Percentiles rank a stretch among this genome's conserved stretches.
Conservation (phyloP, 805 yeast genomes). For the Monosporozyma unispora region DNA sequence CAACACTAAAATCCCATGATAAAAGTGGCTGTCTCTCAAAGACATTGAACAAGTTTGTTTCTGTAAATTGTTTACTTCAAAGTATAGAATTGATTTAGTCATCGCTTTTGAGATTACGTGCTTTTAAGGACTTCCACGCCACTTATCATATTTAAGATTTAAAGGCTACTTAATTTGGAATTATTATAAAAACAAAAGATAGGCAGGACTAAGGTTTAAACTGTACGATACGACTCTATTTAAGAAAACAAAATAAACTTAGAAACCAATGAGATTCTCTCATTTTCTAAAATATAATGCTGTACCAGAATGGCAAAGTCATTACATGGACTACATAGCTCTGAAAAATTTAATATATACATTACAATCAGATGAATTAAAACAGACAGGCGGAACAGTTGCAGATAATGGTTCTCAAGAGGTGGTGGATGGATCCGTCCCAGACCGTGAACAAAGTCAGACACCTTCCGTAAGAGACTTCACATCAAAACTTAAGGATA, state of each 20-base stretch:
- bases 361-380: slow-evolving; percentile 36
- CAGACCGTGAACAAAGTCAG: neutral
- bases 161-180: neutral
- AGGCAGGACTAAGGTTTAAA: too few relatives aligned
- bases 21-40: neutral
- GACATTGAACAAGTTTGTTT: neutral
- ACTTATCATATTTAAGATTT: neutral
- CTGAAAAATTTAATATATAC: slow-evolving; percentile 49
- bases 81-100: neutral
- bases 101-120: neutral
- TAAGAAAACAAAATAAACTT: neutral
- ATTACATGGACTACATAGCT: slow-evolving; percentile 61
- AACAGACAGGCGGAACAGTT: slow-evolving; percentile 2
- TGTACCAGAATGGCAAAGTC: slow-evolving; percentile 83
- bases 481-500: slow-evolving; percentile 11
- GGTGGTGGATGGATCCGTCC: neutral
- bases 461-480: neutral
- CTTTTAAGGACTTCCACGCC: neutral
- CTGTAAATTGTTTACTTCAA: neutral
- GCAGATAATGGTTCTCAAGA: neutral
- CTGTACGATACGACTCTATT: neutral
- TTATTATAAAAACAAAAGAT: neutral
- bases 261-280: slow-evolving; percentile 55
- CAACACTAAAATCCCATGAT: neutral
- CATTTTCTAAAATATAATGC: slow-evolving; percentile 57